phyloP scores from a whole-genome alignment of 352 stramenopile species.

The Phytophthora agathidicida region DNA sequence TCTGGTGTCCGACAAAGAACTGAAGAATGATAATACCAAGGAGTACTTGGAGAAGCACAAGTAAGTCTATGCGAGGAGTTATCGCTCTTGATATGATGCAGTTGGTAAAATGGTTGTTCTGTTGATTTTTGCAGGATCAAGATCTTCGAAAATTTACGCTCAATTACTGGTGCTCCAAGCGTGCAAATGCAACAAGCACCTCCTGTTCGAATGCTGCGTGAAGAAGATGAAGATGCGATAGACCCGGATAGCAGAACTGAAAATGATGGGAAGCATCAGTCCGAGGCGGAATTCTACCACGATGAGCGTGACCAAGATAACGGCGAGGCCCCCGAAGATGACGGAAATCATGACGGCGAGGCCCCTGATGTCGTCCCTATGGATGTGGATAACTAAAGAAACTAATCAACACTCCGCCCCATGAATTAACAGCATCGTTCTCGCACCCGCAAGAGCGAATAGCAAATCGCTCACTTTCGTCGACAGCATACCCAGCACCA shows the following conservation, averaged over 20 bases:
- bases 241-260: slow-evolving; percentile 68
- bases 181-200: slow-evolving; percentile 80
- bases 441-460: too few relatives aligned
- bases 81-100: not conserved
- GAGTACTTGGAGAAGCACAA: slow-evolving; percentile 87
- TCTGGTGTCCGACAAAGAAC: slow-evolving; percentile 68
- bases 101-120: slow-evolving; percentile 8
- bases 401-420: not conserved
- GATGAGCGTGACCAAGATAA: slow-evolving; percentile 71
- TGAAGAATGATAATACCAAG: slow-evolving; percentile 79
- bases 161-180: slow-evolving; percentile 72
- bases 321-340: slow-evolving; percentile 41
- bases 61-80: slow-evolving; percentile 29
- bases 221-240: slow-evolving; percentile 76
- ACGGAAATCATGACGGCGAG: slow-evolving; percentile 41
- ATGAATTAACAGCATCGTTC: too few relatives aligned
- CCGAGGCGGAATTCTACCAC: slow-evolving; percentile 80
- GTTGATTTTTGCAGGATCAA: slow-evolving; percentile 64
- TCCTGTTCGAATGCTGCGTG: slow-evolving; percentile 61
- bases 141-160: slow-evolving; percentile 83
- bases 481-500: too few relatives aligned
- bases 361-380: slow-evolving; percentile 65
- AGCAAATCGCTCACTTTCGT: not conserved
- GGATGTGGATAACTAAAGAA: slow-evolving; percentile 53
- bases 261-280: slow-evolving; percentile 67